Conservation (phyloP, 2,329 filamentous ascomycete genomes). For the Fusarium brachygibbosum region DNA sequence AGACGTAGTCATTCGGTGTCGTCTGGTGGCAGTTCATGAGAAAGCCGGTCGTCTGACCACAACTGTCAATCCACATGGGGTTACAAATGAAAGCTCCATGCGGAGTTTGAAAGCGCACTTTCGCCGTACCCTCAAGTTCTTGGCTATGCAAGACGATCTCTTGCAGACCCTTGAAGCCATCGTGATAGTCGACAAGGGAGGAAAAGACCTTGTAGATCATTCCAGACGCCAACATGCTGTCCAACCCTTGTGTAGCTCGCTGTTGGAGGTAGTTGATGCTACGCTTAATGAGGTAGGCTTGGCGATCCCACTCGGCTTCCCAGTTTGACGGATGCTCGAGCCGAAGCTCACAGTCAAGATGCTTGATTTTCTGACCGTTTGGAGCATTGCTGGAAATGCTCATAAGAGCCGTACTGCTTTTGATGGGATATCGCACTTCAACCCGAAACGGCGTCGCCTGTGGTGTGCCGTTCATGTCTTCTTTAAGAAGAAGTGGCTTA, state of each 20-base stretch:
- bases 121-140: constrained; percentile 53
- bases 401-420: constrained; percentile 8
- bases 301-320: constrained; percentile 43
- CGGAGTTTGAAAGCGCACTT: constrained; percentile 65
- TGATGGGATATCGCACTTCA: constrained; percentile 10
- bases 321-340: constrained; percentile 7
- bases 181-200: constrained; percentile 68
- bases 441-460: constrained; percentile 10
- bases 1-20: constrained; percentile 67
- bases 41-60: constrained; percentile 72
- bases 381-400: constrained; percentile 9
- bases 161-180: constrained; percentile 69
- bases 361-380: constrained; percentile 2
- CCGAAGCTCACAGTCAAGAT: constrained; percentile 1
- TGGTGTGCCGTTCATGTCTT: constrained; percentile 1
- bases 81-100: constrained; percentile 63
- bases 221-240: constrained; percentile 39
- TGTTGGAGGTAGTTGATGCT: constrained; percentile 68
- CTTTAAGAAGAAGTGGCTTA: constrained; percentile 15
- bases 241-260: constrained; percentile 37
- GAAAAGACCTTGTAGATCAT: constrained; percentile 74
- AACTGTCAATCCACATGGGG: constrained; percentile 71
- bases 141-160: constrained; percentile 64
- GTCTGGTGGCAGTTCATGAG: constrained; percentile 70
- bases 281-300: constrained; percentile 71